These are phyloP conservation scores for Mycosarcoma mackinlayi DNA, from an alignment of 1,284 basidiomycete genomes.

Conservation along the genomic window DNA sequence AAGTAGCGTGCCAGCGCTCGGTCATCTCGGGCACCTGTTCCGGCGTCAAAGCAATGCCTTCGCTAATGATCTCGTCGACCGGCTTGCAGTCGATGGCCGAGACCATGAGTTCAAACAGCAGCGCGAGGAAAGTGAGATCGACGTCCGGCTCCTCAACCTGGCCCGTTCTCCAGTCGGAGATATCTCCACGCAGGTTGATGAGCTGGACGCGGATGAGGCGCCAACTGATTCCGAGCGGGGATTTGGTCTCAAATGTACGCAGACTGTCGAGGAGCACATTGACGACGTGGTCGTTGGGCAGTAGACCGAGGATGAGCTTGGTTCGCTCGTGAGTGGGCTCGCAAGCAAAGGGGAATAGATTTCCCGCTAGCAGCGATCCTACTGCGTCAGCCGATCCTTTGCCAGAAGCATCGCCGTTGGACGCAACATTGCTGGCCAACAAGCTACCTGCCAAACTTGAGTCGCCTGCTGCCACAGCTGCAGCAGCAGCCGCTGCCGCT, in stretches of 20 bases:
- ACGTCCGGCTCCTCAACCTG: conserved; percentile 54
- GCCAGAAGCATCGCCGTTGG: conserved; percentile 2
- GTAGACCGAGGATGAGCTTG: conserved; percentile 51
- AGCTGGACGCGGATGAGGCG: conserved; percentile 57
- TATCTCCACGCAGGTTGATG: conserved; percentile 55
- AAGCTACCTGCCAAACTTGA: conserved; percentile 11
- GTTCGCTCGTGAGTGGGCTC: conserved; percentile 31
- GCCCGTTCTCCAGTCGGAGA: conserved; percentile 57
- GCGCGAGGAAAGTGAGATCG: conserved; percentile 55
- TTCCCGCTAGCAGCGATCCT: conserved; percentile 19
- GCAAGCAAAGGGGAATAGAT: conserved; percentile 31
- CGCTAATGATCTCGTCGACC: conserved; percentile 52
- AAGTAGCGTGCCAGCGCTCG: conserved; percentile 55
- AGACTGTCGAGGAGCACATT: conserved; percentile 59
- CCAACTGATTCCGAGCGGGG: conserved; percentile 58
- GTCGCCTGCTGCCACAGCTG: conserved; percentile 18
- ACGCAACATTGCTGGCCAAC: conserved; percentile 3
- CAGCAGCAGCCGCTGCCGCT: conserved; percentile 15
- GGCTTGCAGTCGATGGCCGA: conserved; percentile 54
- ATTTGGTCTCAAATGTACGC: conserved; percentile 53
- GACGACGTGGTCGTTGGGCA: conserved; percentile 58
- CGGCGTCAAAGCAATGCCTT: conserved; percentile 48
- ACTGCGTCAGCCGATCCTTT: conserved; percentile 16
- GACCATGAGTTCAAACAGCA: conserved; percentile 57
- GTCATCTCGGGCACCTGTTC: conserved; percentile 54